Evolutionary conservation across 2,329 filamentous ascomycete species (phyloP), one percentile per base, ranked within the genome.

Genomic region (Furcasterigmium furcatum): DNA sequence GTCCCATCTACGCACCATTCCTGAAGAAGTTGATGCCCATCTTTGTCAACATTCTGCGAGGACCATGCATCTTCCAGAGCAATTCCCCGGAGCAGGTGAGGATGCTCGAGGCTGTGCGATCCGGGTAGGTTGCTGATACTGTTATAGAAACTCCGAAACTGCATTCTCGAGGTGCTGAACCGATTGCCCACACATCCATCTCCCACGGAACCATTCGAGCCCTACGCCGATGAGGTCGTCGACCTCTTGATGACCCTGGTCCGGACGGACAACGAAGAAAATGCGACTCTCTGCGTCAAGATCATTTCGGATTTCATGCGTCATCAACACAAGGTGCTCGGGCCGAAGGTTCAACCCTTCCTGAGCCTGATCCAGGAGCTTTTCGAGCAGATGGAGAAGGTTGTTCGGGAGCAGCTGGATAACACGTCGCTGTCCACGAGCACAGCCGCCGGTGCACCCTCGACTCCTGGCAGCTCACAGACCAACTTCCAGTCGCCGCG

Each of bases 231-330:
- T 53, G 89, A 95, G 61, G 85, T 95, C 49, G 89, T 96, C 48
- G 91, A 96, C 61, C 77, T 95, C 54, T 77, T 97, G 52, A 92
- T 97, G 84, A 80, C 82, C 45, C 73, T 99, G 47, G 91, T 97
- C 48, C 84, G 86, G 55, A 86, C 83, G 35, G 94, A 99, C 67
- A 99, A 99, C 58, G 94, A 99, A 68, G 94, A 99, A 52, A 99
- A 99, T 75, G 94, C 92, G 3, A 90, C 95, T n/a, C 73, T 99
- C 51, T 96, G 92, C 63, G 90, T 99, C 70, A 99, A 99, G 74
- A 95, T 92, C 13, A 90, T 95, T 43, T 96, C 96, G 73, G 94
- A 99, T 62, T 85, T 97, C 53, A 90, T 95, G 77, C 85, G 94
- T 41, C 90, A 96, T 61, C 92, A 97, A 66, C 82, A 85, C 46